Percentiles rank a stretch among this genome's conserved stretches.
Evolutionary conservation across 2,329 filamentous ascomycete genomes (phyloP).

Genomic region (Leptographium lundbergii): DNA sequence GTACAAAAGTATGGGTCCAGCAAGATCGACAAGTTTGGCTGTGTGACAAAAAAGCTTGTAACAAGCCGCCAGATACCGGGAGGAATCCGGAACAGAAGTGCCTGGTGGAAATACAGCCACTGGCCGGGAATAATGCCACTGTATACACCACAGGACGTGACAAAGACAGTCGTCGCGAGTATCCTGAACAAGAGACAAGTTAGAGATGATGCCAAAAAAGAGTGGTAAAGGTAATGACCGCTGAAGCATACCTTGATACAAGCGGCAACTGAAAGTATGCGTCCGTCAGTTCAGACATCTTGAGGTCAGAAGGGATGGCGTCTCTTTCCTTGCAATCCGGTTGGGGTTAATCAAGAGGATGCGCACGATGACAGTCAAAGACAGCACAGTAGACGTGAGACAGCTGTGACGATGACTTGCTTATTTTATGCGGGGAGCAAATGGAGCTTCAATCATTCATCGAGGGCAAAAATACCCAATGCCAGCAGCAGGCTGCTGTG

Average conservation of each 20-base stretch:
- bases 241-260: slow-evolving; percentile 25
- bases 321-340: neutral
- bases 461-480: slow-evolving; percentile 8
- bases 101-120: slow-evolving; percentile 41
- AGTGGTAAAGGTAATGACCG: neutral
- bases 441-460: slow-evolving; percentile 6
- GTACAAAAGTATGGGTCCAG: slow-evolving; percentile 63
- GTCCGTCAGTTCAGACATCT: slow-evolving; percentile 27
- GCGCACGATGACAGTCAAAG: neutral
- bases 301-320: neutral
- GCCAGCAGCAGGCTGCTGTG: slow-evolving; percentile 13
- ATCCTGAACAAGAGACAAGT: slow-evolving; percentile 35
- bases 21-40: slow-evolving; percentile 37
- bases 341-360: neutral
- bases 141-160: slow-evolving; percentile 49
- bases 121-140: slow-evolving; percentile 37
- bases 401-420: neutral
- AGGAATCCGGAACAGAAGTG: slow-evolving; percentile 41
- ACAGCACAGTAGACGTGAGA: neutral
- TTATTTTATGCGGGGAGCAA: neutral
- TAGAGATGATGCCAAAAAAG: neutral
- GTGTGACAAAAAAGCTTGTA: slow-evolving; percentile 29
- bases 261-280: slow-evolving; percentile 28
- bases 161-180: slow-evolving; percentile 50
- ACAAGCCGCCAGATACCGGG: slow-evolving; percentile 31